phyloP scores from a whole-genome alignment of 768 basidiomycete species.

The Mycena capillaripes region DNA sequence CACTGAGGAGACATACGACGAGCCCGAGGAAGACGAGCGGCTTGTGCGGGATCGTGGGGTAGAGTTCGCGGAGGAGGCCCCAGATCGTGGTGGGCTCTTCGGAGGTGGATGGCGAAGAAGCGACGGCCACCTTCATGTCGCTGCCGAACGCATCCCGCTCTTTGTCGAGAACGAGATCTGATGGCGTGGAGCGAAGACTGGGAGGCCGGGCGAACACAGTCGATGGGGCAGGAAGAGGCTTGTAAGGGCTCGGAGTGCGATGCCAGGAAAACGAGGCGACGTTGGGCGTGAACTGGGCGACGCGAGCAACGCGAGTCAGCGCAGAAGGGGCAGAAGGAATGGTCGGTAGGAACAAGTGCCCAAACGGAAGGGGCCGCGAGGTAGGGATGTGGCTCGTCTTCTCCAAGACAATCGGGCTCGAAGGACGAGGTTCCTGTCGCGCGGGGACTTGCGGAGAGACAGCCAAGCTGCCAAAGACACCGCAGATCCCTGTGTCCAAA shows the following conservation, averaged over 20 bases:
- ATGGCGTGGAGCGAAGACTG: constrained; percentile 80
- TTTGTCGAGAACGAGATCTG: constrained; percentile 53
- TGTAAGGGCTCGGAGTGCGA: constrained; percentile 37
- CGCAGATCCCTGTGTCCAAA: constrained; percentile 60
- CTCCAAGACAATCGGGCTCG: not conserved
- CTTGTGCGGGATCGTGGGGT: constrained; percentile 84
- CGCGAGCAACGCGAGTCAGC: constrained; percentile 27
- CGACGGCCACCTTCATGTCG: constrained; percentile 43
- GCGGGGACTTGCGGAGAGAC: constrained; percentile 8
- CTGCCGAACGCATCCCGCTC: constrained; percentile 39
- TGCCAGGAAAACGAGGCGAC: constrained; percentile 17
- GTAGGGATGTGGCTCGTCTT: not conserved
- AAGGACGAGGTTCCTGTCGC: not conserved
- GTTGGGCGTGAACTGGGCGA: constrained; percentile 29
- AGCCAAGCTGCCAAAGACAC: constrained; percentile 26
- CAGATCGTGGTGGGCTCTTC: constrained; percentile 51
- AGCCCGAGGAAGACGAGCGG: constrained; percentile 79
- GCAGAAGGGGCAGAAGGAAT: constrained; percentile 28
- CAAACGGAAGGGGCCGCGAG: constrained; percentile 27
- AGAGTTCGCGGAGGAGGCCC: constrained; percentile 66
- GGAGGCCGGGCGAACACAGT: constrained; percentile 54
- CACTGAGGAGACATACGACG: constrained; percentile 75
- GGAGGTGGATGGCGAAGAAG: constrained; percentile 9
- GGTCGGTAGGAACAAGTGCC: constrained; percentile 19
- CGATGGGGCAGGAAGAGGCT: constrained; percentile 41